These are phyloP conservation scores for Trapa bicornis DNA, from an alignment of 345 rosid species.

Conservation along the genomic window DNA sequence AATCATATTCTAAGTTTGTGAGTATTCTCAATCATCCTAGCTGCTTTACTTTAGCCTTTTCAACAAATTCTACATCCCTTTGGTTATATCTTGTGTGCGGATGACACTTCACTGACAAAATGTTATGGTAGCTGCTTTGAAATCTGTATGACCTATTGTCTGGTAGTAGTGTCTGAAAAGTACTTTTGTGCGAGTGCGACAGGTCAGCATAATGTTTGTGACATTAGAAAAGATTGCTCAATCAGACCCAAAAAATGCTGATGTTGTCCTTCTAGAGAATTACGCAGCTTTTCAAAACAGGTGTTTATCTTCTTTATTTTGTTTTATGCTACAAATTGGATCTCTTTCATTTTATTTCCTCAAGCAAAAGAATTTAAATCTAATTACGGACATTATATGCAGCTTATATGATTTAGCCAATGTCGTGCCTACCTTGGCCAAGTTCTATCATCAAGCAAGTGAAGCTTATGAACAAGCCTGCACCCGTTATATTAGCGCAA, in stretches of 20 bases:
- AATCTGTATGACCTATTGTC: not conserved
- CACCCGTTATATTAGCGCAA: slow-evolving; percentile 89
- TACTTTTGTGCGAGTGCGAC: slow-evolving; percentile 9
- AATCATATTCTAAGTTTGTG: slow-evolving; percentile 90
- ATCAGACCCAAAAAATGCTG: slow-evolving; percentile 85
- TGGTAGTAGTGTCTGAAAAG: not conserved
- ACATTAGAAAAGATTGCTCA: slow-evolving; percentile 90
- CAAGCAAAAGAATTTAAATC: not conserved
- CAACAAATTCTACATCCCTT: not conserved
- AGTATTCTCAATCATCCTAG: slow-evolving; percentile 20
- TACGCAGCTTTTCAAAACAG: slow-evolving; percentile 98
- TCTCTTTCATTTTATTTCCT: not conserved
- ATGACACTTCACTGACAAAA: not conserved
- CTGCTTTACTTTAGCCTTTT: not conserved
- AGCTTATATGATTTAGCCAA: slow-evolving; percentile 97
- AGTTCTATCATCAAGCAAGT: slow-evolving; percentile 98
- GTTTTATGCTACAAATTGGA: not conserved
- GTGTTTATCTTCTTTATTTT: slow-evolving; percentile 15
- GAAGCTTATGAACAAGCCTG: slow-evolving; percentile 99
- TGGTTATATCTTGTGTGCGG: not conserved
- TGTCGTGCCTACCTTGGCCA: slow-evolving; percentile 88
- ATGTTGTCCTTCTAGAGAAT: slow-evolving; percentile 83
- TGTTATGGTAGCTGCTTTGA: not conserved
- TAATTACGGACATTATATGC: slow-evolving; percentile 27
- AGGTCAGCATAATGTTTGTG: slow-evolving; percentile 94